phyloP scores from a whole-genome alignment of 192 early-diverging fungal genomes.

The Helicostylum pulchrum region DNA sequence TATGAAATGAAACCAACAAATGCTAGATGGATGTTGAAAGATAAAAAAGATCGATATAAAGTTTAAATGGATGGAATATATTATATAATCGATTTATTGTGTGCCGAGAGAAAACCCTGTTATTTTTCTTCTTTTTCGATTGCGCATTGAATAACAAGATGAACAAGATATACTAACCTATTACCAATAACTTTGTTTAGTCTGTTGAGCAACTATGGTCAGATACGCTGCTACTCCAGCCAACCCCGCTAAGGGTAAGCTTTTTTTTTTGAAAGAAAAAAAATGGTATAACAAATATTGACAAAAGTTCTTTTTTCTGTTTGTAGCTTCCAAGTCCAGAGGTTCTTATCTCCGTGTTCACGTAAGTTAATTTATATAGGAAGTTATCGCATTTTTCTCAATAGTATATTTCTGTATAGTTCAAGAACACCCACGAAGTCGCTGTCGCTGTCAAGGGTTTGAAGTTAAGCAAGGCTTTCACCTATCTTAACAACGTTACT shows the following conservation, averaged over 20 bases:
- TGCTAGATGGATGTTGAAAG: too few species aligned
- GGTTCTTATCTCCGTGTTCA: constrained; percentile 89
- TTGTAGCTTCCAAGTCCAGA: constrained; percentile 77
- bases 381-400: not conserved
- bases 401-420: constrained; percentile 27
- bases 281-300: constrained; percentile 23
- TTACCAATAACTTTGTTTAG: too few species aligned
- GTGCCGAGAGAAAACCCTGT: too few species aligned
- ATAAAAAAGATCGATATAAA: too few species aligned
- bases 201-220: constrained; percentile 52
- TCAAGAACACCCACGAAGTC: constrained; percentile 97
- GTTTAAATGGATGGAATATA: too few species aligned
- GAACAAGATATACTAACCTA: too few species aligned
- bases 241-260: constrained; percentile 72
- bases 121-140: too few species aligned
- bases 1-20: too few species aligned
- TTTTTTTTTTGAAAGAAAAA: constrained; percentile 1
- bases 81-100: too few species aligned
- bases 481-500: constrained; percentile 89
- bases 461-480: constrained; percentile 84
- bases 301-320: not conserved
- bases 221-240: constrained; percentile 80
- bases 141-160: too few species aligned
- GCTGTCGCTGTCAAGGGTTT: constrained; percentile 88
- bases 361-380: constrained; percentile 23